Evolutionary conservation across 2,329 filamentous ascomycete genomes (phyloP).

Genomic region (Aspergillus piperis): DNA sequence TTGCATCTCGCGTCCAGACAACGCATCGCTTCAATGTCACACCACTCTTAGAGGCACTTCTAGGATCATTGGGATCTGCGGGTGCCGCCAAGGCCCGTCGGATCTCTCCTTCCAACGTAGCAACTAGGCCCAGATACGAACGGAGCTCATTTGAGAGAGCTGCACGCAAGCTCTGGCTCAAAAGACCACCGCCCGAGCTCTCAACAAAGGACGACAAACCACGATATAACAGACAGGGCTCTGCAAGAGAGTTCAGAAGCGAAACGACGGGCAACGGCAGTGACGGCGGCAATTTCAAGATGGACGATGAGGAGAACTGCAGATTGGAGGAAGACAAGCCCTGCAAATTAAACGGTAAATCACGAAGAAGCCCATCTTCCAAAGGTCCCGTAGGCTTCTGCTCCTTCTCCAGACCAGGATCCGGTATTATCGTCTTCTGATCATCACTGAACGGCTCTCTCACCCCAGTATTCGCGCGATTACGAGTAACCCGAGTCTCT

Average conservation of each 20-base stretch:
- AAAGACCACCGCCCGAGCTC: slow-evolving; percentile 75
- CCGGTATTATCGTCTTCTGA: slow-evolving; percentile 14
- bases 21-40: slow-evolving; percentile 95
- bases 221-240: slow-evolving; percentile 89
- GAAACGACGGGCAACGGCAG: slow-evolving; percentile 83
- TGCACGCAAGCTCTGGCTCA: slow-evolving; percentile 87
- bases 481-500: slow-evolving; percentile 14
- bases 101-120: slow-evolving; percentile 90
- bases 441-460: slow-evolving; percentile 23
- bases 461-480: slow-evolving; percentile 21
- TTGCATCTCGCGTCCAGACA: slow-evolving; percentile 95
- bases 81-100: slow-evolving; percentile 74
- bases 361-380: slow-evolving; percentile 69
- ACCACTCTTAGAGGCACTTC: slow-evolving; percentile 77
- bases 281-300: slow-evolving; percentile 73
- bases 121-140: slow-evolving; percentile 86
- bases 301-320: slow-evolving; percentile 68
- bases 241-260: slow-evolving; percentile 83
- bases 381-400: slow-evolving; percentile 60
- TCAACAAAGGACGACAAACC: slow-evolving; percentile 80
- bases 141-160: slow-evolving; percentile 82
- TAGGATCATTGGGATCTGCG: slow-evolving; percentile 58
- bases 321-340: slow-evolving; percentile 86
- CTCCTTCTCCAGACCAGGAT: slow-evolving; percentile 21
- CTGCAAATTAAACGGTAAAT: slow-evolving; percentile 90